Conservation (phyloP, 192 early-diverging fungal genomes). For the Podila verticillata region DNA sequence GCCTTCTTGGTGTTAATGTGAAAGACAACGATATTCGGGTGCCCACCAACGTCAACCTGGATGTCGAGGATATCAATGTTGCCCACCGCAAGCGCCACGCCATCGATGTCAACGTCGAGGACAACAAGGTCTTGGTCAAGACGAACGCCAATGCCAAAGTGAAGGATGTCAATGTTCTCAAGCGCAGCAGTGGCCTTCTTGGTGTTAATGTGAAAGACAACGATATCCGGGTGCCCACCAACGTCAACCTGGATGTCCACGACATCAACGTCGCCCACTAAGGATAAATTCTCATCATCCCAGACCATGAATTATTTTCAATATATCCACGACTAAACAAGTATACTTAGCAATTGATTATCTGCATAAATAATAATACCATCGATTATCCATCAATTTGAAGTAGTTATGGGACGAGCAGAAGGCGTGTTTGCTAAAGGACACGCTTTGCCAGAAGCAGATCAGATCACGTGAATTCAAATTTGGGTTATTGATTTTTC, state of each 20-base stretch:
- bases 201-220: not conserved
- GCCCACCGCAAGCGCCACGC: not conserved
- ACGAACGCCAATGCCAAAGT: not conserved
- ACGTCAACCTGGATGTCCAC: not conserved
- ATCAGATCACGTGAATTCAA: too few relatives aligned
- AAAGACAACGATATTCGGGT: not conserved
- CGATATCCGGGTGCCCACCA: not conserved
- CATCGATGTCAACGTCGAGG: not conserved
- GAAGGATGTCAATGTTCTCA: conserved; percentile 4
- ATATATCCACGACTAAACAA: too few relatives aligned
- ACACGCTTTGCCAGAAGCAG: too few relatives aligned
- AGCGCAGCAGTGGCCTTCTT: not conserved
- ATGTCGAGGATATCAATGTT: not conserved
- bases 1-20: not conserved
- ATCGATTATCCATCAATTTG: too few relatives aligned
- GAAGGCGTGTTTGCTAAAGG: too few relatives aligned
- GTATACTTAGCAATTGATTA: too few relatives aligned
- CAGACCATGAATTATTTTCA: not conserved
- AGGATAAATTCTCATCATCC: not conserved
- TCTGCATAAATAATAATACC: too few relatives aligned
- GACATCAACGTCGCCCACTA: not conserved
- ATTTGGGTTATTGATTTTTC: too few relatives aligned
- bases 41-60: not conserved
- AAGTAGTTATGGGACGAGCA: too few relatives aligned
- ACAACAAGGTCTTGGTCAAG: conserved; percentile 1